Base-by-base conservation (phyloP, 1,284 basidiomycete genomes). In the Papiliotrema flavescens region DNA sequence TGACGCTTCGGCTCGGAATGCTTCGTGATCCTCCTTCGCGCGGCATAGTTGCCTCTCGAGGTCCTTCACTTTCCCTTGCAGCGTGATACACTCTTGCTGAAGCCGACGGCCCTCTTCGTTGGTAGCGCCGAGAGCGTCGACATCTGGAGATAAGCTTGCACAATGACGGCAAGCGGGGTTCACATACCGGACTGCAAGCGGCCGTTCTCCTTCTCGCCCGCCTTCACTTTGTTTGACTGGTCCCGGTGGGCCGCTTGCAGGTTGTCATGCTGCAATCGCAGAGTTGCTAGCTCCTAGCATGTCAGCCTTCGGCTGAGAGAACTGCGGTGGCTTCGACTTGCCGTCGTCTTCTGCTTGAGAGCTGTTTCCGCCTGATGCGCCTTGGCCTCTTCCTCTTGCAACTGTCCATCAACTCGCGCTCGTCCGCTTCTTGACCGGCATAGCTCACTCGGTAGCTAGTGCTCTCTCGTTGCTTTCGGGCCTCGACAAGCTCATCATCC, bases 231-330 rank as follows among this genome's bases (percentile, higher is more conserved):
- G 4, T 68, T 63, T 39, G 61, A 57, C 26, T 66, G 57, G 4
- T 50, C 52, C 3, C 54, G 49, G 20, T 73, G 42, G 9, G 64
- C 64, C 1, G 69, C 53, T 48, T 76, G 74, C 13, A 71, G 57
- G 51, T 77, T 77, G 13, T 66, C 61, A 17, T 70, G 53, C 36
- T 68, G 64, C 24, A 76, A 50, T 8, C 67, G 57, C 6, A 67
- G 50, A 34, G 67, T 63, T 1, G 56, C 53, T 3, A 75, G 54
- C 47, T 75, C 71, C 69, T 74, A 28, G 22, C 3, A 6, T 5
- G 5, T 40, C 36, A 49, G 47, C 28, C 5, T 11, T 32, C 11
- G 28, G 6, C 28, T 5, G 28, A 11, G 28, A 11, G 6, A 32
- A 6, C 28, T 32, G 28, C 11, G n/a, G 26, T 28, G 22, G 20